phyloP scores from a whole-genome alignment of 2,329 filamentous ascomycete genomes.

The Dendrostoma leiphaemia region DNA sequence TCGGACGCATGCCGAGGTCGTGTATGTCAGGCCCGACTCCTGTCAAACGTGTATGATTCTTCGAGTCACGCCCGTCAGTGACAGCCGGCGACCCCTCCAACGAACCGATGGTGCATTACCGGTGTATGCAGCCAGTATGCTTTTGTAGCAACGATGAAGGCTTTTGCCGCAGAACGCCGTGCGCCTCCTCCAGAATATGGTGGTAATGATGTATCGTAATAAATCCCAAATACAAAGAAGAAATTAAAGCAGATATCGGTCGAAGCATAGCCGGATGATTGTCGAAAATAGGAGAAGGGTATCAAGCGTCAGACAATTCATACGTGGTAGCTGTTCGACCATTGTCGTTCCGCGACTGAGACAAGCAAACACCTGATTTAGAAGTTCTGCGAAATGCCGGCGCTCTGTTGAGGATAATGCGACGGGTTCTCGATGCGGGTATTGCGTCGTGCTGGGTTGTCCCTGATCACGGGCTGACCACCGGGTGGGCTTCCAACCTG shows the following conservation, averaged over 20 bases:
- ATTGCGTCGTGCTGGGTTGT: constrained; percentile 88
- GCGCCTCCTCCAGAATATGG: constrained; percentile 1
- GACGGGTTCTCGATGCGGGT: constrained; percentile 91
- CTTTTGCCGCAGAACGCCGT: constrained; percentile 9
- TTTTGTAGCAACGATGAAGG: background rate
- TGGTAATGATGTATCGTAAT: constrained; percentile 10
- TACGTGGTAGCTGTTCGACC: constrained; percentile 12
- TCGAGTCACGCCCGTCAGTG: background rate
- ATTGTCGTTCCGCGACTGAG: constrained; percentile 1
- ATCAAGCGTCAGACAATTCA: constrained; percentile 15
- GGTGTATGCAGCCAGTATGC: background rate
- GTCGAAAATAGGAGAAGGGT: constrained; percentile 17
- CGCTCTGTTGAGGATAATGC: constrained; percentile 87
- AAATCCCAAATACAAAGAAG: constrained; percentile 5
- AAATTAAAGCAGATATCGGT: constrained; percentile 16
- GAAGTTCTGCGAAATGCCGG: constrained; percentile 96
- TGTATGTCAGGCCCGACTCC: background rate
- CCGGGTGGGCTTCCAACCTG: constrained; percentile 31
- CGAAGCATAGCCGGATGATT: constrained; percentile 6
- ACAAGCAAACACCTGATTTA: constrained; percentile 39
- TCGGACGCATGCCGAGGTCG: background rate
- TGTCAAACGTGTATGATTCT: background rate
- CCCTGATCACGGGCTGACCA: constrained; percentile 80
- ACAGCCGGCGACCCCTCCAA: background rate
- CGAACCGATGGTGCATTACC: background rate